Conservation (phyloP, 2,329 filamentous ascomycete species). For the Monilinia polystroma region DNA sequence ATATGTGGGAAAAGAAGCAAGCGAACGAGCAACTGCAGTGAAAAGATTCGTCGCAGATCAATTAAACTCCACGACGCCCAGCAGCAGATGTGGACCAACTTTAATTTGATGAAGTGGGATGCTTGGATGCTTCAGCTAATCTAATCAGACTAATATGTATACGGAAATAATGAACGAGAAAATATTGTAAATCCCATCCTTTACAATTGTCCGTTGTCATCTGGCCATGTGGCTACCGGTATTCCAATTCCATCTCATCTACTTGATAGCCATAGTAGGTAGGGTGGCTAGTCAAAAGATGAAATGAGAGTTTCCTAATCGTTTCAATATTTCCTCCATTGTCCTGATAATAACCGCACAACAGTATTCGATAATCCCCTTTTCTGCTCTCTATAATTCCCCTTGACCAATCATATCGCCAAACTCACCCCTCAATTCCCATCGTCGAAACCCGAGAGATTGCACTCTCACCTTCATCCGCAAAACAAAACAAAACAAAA, state of each 20-base stretch:
- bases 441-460: conserved; percentile 22
- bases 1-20: not conserved
- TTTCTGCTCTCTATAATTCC: not conserved
- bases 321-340: conserved; percentile 5
- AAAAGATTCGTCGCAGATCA: not conserved
- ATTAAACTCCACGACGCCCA: conserved; percentile 1
- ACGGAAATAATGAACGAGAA: conserved; percentile 19
- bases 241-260: conserved; percentile 7
- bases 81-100: conserved; percentile 8
- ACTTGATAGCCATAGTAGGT: not conserved
- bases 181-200: not conserved
- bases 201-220: conserved; percentile 1
- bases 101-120: conserved; percentile 19
- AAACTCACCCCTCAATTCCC: conserved; percentile 2
- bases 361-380: not conserved
- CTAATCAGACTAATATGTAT: not conserved
- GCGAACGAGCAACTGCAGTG: not conserved
- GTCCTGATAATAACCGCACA: not conserved
- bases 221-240: conserved; percentile 13
- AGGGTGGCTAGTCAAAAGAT: not conserved
- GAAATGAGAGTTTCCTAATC: not conserved
- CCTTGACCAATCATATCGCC: conserved; percentile 10
- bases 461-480: not conserved
- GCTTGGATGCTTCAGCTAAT: not conserved
- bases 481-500: not conserved